These are phyloP conservation scores for Fusarium burgessii DNA, from an alignment of 2,329 filamentous ascomycete species.

Conservation along the genomic window DNA sequence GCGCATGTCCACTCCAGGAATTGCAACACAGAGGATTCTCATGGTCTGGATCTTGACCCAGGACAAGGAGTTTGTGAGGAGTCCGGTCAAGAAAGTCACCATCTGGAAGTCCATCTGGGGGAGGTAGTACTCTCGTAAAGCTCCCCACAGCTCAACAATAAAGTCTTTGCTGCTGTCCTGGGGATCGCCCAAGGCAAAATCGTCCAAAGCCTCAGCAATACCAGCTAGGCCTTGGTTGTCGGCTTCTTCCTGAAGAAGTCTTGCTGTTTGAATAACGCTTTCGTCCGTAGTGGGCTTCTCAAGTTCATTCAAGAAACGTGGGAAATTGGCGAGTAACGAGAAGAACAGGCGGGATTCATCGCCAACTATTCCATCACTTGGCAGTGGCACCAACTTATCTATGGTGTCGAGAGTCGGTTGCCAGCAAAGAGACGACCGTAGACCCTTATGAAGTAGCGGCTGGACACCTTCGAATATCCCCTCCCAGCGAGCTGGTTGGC, in stretches of 20 bases:
- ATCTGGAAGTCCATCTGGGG: constrained; percentile 85
- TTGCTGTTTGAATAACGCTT: constrained; percentile 71
- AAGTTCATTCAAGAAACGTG: constrained; percentile 83
- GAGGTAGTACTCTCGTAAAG: constrained; percentile 82
- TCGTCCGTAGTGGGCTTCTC: constrained; percentile 71
- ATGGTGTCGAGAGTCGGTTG: constrained; percentile 82
- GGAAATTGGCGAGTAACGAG: constrained; percentile 90
- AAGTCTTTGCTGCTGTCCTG: constrained; percentile 80
- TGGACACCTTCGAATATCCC: constrained; percentile 89
- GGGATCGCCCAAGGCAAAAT: constrained; percentile 76
- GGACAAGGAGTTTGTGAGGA: constrained; percentile 86
- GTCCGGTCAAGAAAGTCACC: constrained; percentile 89
- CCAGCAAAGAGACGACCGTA: constrained; percentile 87
- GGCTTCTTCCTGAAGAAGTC: constrained; percentile 77
- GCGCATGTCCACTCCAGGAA: constrained; percentile 93
- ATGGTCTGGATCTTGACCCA: constrained; percentile 96
- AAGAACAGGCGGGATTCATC: constrained; percentile 86
- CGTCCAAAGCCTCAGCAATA: constrained; percentile 76
- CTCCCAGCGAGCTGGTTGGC: constrained; percentile 88
- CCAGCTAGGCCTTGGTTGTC: constrained; percentile 76
- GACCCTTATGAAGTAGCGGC: constrained; percentile 87
- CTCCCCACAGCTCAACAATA: constrained; percentile 76
- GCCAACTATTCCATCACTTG: constrained; percentile 84
- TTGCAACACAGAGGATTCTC: constrained; percentile 85
- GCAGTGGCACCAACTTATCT: constrained; percentile 81